Conservation (phyloP, 2,329 filamentous ascomycete species). For the Calonectria fujianensis region DNA sequence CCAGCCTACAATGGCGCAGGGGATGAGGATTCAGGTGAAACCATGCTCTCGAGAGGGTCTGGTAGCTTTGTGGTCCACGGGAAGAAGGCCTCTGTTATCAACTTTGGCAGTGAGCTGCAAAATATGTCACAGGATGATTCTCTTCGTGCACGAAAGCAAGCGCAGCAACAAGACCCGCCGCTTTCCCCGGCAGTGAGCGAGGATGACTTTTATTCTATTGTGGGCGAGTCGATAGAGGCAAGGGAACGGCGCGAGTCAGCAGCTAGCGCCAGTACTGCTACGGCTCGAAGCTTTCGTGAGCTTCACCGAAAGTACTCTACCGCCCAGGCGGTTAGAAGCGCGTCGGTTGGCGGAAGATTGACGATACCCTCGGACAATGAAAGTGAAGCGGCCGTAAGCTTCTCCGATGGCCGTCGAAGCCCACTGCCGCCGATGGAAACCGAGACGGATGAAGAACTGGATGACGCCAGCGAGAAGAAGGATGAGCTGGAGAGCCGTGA, state of each 20-base stretch:
- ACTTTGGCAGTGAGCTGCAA: constrained; percentile 95
- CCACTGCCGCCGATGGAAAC: constrained; percentile 72
- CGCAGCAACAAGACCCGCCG: constrained; percentile 64
- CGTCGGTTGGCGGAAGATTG: constrained; percentile 64
- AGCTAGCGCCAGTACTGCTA: constrained; percentile 80
- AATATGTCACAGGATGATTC: constrained; percentile 84
- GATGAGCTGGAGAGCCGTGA: constrained; percentile 55
- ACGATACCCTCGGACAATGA: constrained; percentile 74
- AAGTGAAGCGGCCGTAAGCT: constrained; percentile 76
- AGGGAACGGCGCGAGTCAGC: constrained; percentile 75
- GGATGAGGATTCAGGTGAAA: constrained; percentile 70
- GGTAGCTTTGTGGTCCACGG: constrained; percentile 97
- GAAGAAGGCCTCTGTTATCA: constrained; percentile 97
- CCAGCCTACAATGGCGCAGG: constrained; percentile 48
- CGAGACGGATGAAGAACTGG: constrained; percentile 58
- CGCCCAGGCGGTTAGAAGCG: constrained; percentile 67
- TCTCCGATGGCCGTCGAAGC: constrained; percentile 75
- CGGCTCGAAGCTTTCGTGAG: constrained; percentile 79
- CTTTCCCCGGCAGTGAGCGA: constrained; percentile 61
- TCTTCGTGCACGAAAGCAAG: constrained; percentile 76
- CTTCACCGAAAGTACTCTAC: constrained; percentile 77
- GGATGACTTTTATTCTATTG: constrained; percentile 73
- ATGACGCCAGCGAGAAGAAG: constrained; percentile 48
- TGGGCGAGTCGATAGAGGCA: constrained; percentile 66
- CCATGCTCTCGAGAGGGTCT: constrained; percentile 84